phyloP scores from a whole-genome alignment of 306 rosid genomes.

The Trichosanthes cucumerina region DNA sequence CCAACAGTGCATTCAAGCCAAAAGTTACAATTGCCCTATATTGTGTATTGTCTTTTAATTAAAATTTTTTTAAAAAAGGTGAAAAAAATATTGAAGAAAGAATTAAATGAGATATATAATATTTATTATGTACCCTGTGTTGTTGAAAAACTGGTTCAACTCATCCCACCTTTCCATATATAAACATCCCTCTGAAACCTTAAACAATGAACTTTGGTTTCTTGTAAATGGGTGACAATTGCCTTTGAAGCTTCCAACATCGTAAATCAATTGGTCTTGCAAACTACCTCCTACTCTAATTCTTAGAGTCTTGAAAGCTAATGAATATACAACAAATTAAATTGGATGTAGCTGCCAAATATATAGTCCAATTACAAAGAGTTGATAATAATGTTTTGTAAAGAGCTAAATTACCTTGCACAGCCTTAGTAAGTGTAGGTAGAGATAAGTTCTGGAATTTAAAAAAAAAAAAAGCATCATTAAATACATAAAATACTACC shows the following conservation, averaged over 20 bases:
- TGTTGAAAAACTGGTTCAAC: slow-evolving; percentile 55
- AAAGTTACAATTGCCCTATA: slow-evolving; percentile 66
- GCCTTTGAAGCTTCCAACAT: slow-evolving; percentile 46
- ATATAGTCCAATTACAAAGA: too few relatives aligned
- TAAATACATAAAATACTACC: not conserved
- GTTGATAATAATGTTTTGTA: not conserved
- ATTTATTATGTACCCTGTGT: slow-evolving; percentile 45
- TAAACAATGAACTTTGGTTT: slow-evolving; percentile 42
- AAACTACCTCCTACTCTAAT: slow-evolving; percentile 86
- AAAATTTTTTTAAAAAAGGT: not conserved
- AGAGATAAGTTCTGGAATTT: slow-evolving; percentile 53
- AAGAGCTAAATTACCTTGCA: slow-evolving; percentile 55
- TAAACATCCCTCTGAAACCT: slow-evolving; percentile 69
- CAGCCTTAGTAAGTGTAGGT: slow-evolving; percentile 59
- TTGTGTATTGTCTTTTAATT: not conserved
- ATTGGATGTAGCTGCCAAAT: not conserved
- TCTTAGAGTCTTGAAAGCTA: slow-evolving; percentile 74
- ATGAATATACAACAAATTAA: slow-evolving; percentile 18
- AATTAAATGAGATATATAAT: not conserved
- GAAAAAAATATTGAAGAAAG: too few relatives aligned
- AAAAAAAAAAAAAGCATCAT: not conserved
- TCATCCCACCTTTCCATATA: slow-evolving; percentile 80
- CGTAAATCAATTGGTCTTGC: slow-evolving; percentile 79
- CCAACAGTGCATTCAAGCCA: slow-evolving; percentile 76
- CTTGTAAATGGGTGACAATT: slow-evolving; percentile 56